phyloP scores from a whole-genome alignment of 768 basidiomycete genomes.

The Neoboletus subvelutipes region DNA sequence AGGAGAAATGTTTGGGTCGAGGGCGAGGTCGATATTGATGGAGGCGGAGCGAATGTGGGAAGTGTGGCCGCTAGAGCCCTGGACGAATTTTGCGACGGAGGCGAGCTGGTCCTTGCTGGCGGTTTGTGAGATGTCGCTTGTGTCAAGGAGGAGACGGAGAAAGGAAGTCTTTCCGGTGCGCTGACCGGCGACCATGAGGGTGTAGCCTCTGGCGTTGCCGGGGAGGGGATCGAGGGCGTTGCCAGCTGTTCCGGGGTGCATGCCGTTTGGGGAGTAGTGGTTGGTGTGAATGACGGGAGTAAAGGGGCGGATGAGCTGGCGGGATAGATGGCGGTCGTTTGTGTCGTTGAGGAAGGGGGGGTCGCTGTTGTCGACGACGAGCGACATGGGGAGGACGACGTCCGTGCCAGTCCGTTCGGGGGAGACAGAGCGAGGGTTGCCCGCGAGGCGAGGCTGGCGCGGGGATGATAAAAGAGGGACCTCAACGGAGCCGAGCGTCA shows the following conservation, averaged over 20 bases:
- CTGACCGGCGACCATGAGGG: conserved; percentile 80
- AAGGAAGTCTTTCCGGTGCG: conserved; percentile 87
- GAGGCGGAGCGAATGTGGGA: conserved; percentile 68
- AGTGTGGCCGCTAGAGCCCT: conserved; percentile 70
- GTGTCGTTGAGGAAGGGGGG: conserved; percentile 48
- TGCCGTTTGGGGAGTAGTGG: conserved; percentile 27
- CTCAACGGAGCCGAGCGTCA: conserved; percentile 45
- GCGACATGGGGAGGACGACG: conserved; percentile 36
- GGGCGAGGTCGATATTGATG: conserved; percentile 66
- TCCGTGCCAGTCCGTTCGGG: conserved; percentile 51
- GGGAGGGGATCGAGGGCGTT: conserved; percentile 27
- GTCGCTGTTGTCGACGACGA: conserved; percentile 63
- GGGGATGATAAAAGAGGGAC: conserved; percentile 57
- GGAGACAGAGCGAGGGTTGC: conserved; percentile 45
- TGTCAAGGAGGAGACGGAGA: conserved; percentile 82
- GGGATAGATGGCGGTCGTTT: conserved; percentile 29
- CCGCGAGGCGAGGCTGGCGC: conserved; percentile 64
- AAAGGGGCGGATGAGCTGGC: conserved; percentile 29
- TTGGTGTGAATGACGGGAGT: conserved; percentile 23
- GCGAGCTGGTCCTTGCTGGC: conserved; percentile 74
- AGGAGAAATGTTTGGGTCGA: conserved; percentile 43
- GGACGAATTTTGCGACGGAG: conserved; percentile 79
- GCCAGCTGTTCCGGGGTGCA: conserved; percentile 30
- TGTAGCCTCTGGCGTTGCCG: conserved; percentile 43
- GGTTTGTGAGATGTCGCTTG: conserved; percentile 60